Evolutionary conservation across 228 moss, liverwort and hornwort species (phyloP).

Genomic region (Sphagnum fallax): DNA sequence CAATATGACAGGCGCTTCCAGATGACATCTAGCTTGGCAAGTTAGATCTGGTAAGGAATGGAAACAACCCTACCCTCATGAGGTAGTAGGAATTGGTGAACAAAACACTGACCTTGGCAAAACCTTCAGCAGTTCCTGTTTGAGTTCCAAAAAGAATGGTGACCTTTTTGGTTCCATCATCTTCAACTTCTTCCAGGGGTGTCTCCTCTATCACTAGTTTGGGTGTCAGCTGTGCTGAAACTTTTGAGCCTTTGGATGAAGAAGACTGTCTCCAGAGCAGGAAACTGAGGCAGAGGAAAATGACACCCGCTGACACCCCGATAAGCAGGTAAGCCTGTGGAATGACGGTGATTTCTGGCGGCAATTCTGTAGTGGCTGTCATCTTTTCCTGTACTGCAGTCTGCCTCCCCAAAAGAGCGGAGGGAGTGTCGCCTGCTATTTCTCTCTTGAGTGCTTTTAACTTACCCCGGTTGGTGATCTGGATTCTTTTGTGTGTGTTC

Average conservation of each 20-base stretch:
- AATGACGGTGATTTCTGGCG: conserved; percentile 7
- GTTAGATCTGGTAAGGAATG: too few relatives aligned
- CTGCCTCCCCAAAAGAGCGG: too few relatives aligned
- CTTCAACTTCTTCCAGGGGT: conserved; percentile 24
- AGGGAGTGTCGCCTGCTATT: too few relatives aligned
- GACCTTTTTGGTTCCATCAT: conserved; percentile 43
- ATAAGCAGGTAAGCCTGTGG: conserved; percentile 47
- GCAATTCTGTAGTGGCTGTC: background rate
- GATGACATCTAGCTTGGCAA: too few relatives aligned
- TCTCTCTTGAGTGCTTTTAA: too few relatives aligned
- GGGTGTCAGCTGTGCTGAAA: conserved; percentile 1
- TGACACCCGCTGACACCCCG: conserved; percentile 58
- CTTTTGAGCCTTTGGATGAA: conserved; percentile 1
- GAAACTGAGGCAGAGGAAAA: conserved; percentile 43
- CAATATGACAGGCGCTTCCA: too few relatives aligned
- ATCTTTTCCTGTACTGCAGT: background rate
- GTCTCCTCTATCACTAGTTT: background rate
- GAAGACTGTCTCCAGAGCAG: conserved; percentile 51
- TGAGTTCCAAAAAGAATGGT: conserved; percentile 88
- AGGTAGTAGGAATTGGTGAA: background rate
- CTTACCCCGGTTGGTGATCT: too few relatives aligned
- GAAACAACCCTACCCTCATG: background rate
- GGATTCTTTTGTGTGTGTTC: too few relatives aligned
- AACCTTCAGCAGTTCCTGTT: conserved; percentile 89
- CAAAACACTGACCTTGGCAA: conserved; percentile 57